Percentiles rank a stretch among this genome's conserved stretches.
phyloP scores from a whole-genome alignment of 768 basidiomycete genomes.

The Tephrocybe sp. region DNA sequence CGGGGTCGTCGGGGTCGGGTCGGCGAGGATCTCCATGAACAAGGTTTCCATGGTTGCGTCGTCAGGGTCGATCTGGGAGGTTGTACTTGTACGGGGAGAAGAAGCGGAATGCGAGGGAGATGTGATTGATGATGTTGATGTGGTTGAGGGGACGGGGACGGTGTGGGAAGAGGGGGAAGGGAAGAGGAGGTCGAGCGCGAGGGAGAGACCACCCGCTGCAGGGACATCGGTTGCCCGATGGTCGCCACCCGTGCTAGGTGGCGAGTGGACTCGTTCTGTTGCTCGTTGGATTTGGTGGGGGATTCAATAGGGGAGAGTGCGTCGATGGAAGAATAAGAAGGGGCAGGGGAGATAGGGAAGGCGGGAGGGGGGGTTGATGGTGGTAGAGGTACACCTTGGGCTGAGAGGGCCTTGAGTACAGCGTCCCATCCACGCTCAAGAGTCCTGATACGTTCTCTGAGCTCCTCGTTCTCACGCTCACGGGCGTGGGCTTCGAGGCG shows the following conservation, averaged over 20 bases:
- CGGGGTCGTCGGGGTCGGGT: conserved; percentile 35
- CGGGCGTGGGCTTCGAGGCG: conserved; percentile 40
- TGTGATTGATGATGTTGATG: not conserved
- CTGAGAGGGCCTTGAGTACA: conserved; percentile 70
- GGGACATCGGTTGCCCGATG: conserved; percentile 71
- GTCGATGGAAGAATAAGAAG: conserved; percentile 32
- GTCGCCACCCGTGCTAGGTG: conserved; percentile 98
- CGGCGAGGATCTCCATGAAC: conserved; percentile 67
- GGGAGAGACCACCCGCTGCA: conserved; percentile 83
- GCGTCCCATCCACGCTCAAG: conserved; percentile 83
- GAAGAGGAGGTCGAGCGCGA: conserved; percentile 29
- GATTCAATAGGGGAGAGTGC: conserved; percentile 31
- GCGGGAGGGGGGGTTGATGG: conserved; percentile 24
- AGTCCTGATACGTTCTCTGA: conserved; percentile 71
- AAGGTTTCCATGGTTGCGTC: conserved; percentile 65
- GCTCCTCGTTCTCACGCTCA: conserved; percentile 66
- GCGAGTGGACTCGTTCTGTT: conserved; percentile 73
- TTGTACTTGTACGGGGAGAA: not conserved
- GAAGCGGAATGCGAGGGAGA: not conserved
- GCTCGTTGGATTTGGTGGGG: conserved; percentile 23
- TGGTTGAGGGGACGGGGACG: conserved; percentile 17
- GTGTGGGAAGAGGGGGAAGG: conserved; percentile 19
- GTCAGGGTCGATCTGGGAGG: conserved; percentile 35
- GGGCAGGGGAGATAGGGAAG: conserved; percentile 35
- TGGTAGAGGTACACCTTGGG: conserved; percentile 60